phyloP scores from a whole-genome alignment of 257 asterid genomes.

The Solanum appendiculatum region DNA sequence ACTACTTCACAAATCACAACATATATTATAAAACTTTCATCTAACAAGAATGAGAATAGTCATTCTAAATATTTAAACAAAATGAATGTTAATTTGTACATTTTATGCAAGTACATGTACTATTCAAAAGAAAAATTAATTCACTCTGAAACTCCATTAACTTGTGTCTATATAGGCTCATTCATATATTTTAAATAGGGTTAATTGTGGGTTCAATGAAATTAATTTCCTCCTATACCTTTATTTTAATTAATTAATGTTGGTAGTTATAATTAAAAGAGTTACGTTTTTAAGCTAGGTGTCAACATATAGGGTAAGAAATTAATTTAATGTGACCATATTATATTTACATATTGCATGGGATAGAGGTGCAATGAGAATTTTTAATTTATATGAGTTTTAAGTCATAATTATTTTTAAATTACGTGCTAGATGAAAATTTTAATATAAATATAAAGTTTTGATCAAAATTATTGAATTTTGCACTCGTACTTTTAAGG shows the following conservation, averaged over 20 bases:
- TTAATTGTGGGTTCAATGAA: not conserved
- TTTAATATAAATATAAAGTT: not conserved
- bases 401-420: not conserved
- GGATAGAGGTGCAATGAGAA: not conserved
- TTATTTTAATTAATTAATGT: not conserved
- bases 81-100: not conserved
- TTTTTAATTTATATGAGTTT: not conserved
- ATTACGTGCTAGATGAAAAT: not conserved
- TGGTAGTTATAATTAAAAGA: not conserved
- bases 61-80: not conserved
- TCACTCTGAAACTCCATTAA: not conserved
- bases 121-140: not conserved
- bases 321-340: not conserved
- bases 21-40: not conserved
- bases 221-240: not conserved
- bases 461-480: not conserved
- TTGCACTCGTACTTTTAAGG: not conserved
- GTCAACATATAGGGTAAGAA: not conserved
- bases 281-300: not conserved
- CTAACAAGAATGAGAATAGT: not conserved
- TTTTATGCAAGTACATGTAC: not conserved
- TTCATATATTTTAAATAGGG: not conserved
- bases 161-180: not conserved
- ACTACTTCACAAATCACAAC: not conserved
- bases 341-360: not conserved